These are phyloP conservation scores for Nicotiana tabacum DNA, from an alignment of 257 asterid species.

Conservation along the genomic window DNA sequence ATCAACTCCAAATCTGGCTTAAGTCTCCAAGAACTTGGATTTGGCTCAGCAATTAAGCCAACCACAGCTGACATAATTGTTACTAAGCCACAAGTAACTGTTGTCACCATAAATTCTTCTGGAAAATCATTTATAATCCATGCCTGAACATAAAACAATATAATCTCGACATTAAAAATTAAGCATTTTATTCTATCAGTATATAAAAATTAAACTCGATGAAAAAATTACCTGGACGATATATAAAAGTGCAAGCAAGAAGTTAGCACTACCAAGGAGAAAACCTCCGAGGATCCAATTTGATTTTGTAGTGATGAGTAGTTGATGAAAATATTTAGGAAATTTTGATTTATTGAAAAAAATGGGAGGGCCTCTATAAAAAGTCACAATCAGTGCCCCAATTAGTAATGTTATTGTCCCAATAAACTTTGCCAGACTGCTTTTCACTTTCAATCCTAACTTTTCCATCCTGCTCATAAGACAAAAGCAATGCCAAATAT, in stretches of 20 bases:
- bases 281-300: constrained; percentile 8
- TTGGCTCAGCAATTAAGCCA: background rate
- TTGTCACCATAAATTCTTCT: background rate
- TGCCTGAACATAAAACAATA: background rate
- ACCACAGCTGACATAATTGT: constrained; percentile 10
- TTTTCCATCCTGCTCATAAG: constrained; percentile 8
- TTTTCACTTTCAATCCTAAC: background rate
- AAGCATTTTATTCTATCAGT: no score
- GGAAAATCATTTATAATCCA: constrained; percentile 6
- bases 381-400: constrained; percentile 1
- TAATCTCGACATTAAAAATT: background rate
- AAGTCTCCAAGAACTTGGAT: constrained; percentile 3
- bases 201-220: no score
- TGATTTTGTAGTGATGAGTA: background rate
- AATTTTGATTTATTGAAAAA: background rate
- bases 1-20: constrained; percentile 2
- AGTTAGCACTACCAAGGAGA: background rate
- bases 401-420: background rate
- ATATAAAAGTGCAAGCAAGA: background rate
- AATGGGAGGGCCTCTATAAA: constrained; percentile 6
- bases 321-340: background rate
- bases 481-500: background rate
- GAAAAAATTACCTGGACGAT: background rate
- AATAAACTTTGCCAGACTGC: constrained; percentile 3
- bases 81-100: background rate